Evolutionary conservation across 768 basidiomycete genomes (phyloP).

Genomic region (Favolaschia claudopus): DNA sequence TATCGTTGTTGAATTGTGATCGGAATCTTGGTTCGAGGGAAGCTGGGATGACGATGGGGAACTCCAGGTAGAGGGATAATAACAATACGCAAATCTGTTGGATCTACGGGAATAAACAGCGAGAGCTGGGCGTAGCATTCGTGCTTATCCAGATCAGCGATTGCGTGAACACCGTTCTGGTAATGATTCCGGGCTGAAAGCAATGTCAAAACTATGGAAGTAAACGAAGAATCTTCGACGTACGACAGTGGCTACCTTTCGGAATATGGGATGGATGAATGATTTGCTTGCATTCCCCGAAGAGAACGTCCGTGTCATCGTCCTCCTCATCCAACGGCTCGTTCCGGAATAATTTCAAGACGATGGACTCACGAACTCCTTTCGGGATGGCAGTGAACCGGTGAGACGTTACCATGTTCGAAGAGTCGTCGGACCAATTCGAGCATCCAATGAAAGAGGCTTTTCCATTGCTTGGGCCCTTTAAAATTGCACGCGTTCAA

Average conservation of each 20-base stretch:
- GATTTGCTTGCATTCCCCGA: not conserved
- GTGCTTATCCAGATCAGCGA: not conserved
- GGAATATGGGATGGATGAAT: not conserved
- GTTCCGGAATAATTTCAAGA: not conserved
- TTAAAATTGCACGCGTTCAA: no score
- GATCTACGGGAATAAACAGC: not conserved
- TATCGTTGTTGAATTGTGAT: not conserved
- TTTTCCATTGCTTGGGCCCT: not conserved
- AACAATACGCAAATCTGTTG: not conserved
- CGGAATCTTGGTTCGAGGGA: not conserved
- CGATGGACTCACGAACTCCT: not conserved
- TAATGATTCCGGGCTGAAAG: conserved; percentile 3
- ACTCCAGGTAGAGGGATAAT: not conserved
- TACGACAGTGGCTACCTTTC: not conserved
- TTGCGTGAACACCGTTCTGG: not conserved
- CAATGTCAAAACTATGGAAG: not conserved
- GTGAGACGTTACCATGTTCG: not conserved
- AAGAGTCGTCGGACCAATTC: not conserved
- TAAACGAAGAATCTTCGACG: not conserved
- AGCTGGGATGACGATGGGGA: not conserved
- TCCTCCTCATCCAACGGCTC: not conserved
- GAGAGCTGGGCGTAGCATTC: not conserved
- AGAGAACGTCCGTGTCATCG: not conserved
- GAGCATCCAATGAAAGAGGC: not conserved
- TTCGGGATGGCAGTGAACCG: not conserved